Evolutionary conservation across 352 stramenopile genomes (phyloP).

Genomic region (Phytophthora europaea): DNA sequence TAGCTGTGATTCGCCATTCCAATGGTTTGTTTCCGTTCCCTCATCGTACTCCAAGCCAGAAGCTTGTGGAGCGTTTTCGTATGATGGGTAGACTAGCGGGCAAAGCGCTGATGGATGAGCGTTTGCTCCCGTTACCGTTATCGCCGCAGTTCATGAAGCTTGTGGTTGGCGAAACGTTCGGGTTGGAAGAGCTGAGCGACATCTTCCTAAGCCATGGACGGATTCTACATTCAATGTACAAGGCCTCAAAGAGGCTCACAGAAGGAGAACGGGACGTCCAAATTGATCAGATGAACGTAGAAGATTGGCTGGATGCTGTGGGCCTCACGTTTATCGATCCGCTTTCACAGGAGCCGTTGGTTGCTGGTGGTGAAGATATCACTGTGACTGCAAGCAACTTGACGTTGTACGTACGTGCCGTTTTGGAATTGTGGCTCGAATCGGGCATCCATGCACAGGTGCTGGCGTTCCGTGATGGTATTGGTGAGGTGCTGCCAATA

Average conservation of each 20-base stretch:
- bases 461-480: conserved; percentile 78
- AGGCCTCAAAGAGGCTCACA: conserved; percentile 44
- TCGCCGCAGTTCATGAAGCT: conserved; percentile 84
- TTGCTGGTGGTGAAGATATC: conserved; percentile 50
- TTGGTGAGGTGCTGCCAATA: conserved; percentile 78
- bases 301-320: conserved; percentile 75
- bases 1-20: conserved; percentile 73
- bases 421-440: conserved; percentile 73
- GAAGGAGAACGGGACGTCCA: conserved; percentile 43
- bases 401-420: conserved; percentile 58
- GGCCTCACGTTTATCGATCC: conserved; percentile 84
- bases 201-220: conserved; percentile 78
- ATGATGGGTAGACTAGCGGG: conserved; percentile 85
- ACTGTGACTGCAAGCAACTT: conserved; percentile 70
- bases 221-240: conserved; percentile 70
- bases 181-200: conserved; percentile 52
- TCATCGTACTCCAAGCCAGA: conserved; percentile 36
- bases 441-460: conserved; percentile 75
- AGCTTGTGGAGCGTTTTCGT: conserved; percentile 76
- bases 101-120: conserved; percentile 87
- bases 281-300: conserved; percentile 63
- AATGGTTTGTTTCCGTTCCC: conserved; percentile 86
- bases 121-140: conserved; percentile 76
- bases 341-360: conserved; percentile 73
- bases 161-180: conserved; percentile 72